Base-by-base conservation (phyloP, 2,329 filamentous ascomycete species). In the Aspergillus sergii region DNA sequence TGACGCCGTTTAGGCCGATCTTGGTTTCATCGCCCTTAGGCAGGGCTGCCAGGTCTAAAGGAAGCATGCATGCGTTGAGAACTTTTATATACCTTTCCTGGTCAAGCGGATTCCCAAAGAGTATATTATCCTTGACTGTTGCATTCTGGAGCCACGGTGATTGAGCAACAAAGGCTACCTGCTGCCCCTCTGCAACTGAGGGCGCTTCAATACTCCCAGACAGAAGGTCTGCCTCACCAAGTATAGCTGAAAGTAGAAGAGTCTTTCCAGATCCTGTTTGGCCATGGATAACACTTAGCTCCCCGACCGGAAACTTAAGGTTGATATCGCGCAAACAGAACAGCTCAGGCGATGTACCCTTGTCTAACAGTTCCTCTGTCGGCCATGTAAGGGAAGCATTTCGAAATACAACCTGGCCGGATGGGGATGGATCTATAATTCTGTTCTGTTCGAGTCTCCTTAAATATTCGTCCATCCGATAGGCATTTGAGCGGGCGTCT, bases 251-350 rank as follows among this genome's bases (percentile, higher is more conserved):
- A 11, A 94, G 82, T 66, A 94, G 79, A 36, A 94, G 78, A 74
- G 88, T 92, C 78, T 94, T 94, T 12, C 91, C 91, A 11, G 88
- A 88, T 1, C 91, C 91, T 0, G 91, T 93, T 74, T 89, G 89
- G 1, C 91, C 91, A 10, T 89, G 90, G 41, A 94, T 88, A 23
- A 93, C 85, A 21, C 88, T 92, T 8, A 94, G 79, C 69, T 91
- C 88, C 19, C 87, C 86, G 32, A 81, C 75, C 0, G 91, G 91
- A 69, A 94, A 93, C 1, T 83, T 82, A 19, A 92, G 72, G 67
- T 86, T 86, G 48, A 93, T 70, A 69, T 89, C 11, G 32, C 32
- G 32, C 82, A 60, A 84, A 83, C 30, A 94, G 80, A 21, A 43
- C 19, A 5, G 16, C 39, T n/a, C 3, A 16, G 39, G 16, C 8